These are phyloP conservation scores for Fibroporia radiculosa DNA, from an alignment of 768 basidiomycete genomes.

Conservation along the genomic window DNA sequence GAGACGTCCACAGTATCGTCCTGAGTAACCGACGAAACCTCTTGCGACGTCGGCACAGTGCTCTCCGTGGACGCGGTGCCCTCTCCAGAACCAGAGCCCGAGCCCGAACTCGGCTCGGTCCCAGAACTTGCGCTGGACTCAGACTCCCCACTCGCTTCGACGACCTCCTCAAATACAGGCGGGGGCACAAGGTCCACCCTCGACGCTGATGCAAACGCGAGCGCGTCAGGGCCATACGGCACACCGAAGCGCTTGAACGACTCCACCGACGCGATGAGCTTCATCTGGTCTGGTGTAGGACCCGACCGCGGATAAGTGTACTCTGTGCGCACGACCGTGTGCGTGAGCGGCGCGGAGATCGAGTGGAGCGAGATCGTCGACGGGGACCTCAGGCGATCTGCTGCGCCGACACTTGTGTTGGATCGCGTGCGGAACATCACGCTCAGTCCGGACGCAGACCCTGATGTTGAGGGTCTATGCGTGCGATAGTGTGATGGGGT, in stretches of 20 bases:
- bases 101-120: background rate
- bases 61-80: background rate
- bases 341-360: constrained; percentile 70
- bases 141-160: background rate
- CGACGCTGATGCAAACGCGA: constrained; percentile 49
- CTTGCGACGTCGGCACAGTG: background rate
- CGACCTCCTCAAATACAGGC: constrained; percentile 21
- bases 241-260: constrained; percentile 61
- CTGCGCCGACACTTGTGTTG: constrained; percentile 29
- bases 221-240: constrained; percentile 70
- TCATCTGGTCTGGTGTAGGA: constrained; percentile 56
- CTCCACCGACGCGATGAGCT: constrained; percentile 62
- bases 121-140: background rate
- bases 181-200: constrained; percentile 36
- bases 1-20: too few relatives aligned
- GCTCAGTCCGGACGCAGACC: constrained; percentile 28
- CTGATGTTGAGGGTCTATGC: constrained; percentile 30
- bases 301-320: constrained; percentile 60
- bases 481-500: constrained; percentile 22
- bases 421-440: constrained; percentile 44
- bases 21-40: too few relatives aligned
- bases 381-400: constrained; percentile 41
- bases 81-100: background rate
- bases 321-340: constrained; percentile 64
- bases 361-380: constrained; percentile 65